Base-by-base conservation (phyloP, 2,329 filamentous ascomycete species). In the Colletotrichum cereale region DNA sequence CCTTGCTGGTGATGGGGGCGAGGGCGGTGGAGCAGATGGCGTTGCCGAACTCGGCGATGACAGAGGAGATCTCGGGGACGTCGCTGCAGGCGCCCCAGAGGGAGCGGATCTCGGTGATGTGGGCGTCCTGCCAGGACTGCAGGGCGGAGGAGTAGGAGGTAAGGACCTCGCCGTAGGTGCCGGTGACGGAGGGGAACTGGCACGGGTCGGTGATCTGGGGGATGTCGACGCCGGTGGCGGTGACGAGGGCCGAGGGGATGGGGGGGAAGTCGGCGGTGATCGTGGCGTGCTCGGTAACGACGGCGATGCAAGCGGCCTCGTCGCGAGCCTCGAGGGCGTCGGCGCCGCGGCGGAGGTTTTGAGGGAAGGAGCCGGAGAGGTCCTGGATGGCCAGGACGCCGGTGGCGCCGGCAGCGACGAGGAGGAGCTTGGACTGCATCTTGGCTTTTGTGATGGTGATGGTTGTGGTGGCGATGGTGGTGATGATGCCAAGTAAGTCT, bases 181-280 rank as follows among this genome's bases (percentile, higher is more conserved):
- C 78, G 4, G 78, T 79, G 47, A 79, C 67, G 10, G 60, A 64
- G 18, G 78, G 78, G 47, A 79, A 56, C 26, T 75, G 73, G 71
- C 78, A 79, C 2, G 56, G 36, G 63, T 77, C 67, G 44, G 68
- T 68, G 52, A 71, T 21, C 29, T 75, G 74, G 44, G 62, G 42
- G 40, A 76, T 73, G 34, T 62, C 56, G 53, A 61, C 2, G 18
- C 72, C 42, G 11, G 77, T 79, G 73, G 71, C 1, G 74, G 76
- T 48, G 76, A 76, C 38, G 75, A 36, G 56, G 31, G 64, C 38
- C 18, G 73, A 73, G n/a, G 77, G 52, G 10, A 65, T 36, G n/a
- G 70, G 64, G 44, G 76, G 62, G 38, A 79, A 61, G 14, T 72
- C 57, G 10, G 63, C 29, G 57, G 73, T 72, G 48, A 75, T 55